Conservation (phyloP, 768 basidiomycete species). For the Pisolithus marmoratus region DNA sequence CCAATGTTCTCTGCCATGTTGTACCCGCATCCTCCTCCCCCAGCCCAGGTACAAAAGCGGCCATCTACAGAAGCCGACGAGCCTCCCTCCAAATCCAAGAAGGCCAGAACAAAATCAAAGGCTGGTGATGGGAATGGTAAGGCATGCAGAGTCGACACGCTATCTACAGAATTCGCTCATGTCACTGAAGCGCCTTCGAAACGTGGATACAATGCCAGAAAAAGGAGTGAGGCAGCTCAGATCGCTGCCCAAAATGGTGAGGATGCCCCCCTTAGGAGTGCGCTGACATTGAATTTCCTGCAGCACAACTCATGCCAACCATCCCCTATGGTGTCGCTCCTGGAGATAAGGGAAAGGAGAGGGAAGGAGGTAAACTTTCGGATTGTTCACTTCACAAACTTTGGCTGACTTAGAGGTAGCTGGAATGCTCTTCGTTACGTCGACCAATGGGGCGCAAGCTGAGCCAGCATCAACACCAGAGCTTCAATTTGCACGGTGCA, state of each 20-base stretch:
- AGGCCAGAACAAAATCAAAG: constrained; percentile 36
- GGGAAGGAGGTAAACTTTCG: constrained; percentile 30
- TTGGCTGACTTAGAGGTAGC: constrained; percentile 8
- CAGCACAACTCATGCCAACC: constrained; percentile 43
- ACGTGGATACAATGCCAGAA: constrained; percentile 67
- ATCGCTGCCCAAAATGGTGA: constrained; percentile 61
- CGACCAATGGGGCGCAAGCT: constrained; percentile 25
- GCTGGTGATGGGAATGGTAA: constrained; percentile 29
- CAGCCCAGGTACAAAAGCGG: constrained; percentile 31
- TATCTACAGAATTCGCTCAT: constrained; percentile 8
- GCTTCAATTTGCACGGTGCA: constrained; percentile 74
- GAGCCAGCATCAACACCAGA: constrained; percentile 48
- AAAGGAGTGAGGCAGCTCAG: constrained; percentile 64
- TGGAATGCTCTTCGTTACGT: constrained; percentile 26
- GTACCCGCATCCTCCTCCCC: constrained; percentile 24
- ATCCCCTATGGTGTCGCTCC: constrained; percentile 36
- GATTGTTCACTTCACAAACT: neutral
- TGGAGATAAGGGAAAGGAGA: constrained; percentile 42
- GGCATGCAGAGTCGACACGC: constrained; percentile 7
- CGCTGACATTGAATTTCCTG: constrained; percentile 12
- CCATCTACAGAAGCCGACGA: constrained; percentile 34
- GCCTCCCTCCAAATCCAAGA: constrained; percentile 41
- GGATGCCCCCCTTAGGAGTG: constrained; percentile 9
- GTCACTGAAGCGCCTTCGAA: constrained; percentile 38
- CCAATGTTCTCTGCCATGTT: constrained; percentile 23